These are phyloP conservation scores for Candolleomyces aberdarensis DNA, from an alignment of 768 basidiomycete species.

Conservation along the genomic window DNA sequence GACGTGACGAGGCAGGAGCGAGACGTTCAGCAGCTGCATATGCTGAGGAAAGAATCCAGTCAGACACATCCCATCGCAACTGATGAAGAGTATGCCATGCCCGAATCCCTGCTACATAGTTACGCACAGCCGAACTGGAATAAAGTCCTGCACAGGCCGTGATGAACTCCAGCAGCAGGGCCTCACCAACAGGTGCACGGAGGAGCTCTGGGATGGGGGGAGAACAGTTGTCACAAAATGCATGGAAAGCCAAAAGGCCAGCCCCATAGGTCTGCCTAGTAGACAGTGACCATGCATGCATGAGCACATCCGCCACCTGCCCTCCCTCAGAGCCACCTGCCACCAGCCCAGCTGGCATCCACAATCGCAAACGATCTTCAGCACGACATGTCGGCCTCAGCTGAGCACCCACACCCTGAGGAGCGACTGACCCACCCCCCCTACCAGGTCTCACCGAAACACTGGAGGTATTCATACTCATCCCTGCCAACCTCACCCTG, in stretches of 20 bases:
- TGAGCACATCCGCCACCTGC: constrained; percentile 19
- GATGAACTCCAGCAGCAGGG: constrained; percentile 19
- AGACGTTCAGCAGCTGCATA: constrained; percentile 5
- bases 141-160: constrained; percentile 22
- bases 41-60: neutral
- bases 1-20: constrained; percentile 6
- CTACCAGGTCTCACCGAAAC: too few relatives aligned
- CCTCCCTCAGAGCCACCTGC: too few relatives aligned
- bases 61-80: neutral
- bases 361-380: constrained; percentile 14
- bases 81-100: constrained; percentile 36
- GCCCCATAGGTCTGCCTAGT: constrained; percentile 2
- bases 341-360: constrained; percentile 10
- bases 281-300: constrained; percentile 9
- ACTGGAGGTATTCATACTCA: too few relatives aligned
- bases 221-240: neutral
- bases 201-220: constrained; percentile 19
- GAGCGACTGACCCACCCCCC: too few relatives aligned
- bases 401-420: too few relatives aligned
- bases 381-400: constrained; percentile 18
- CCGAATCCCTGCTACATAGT: too few relatives aligned
- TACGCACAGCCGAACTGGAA: constrained; percentile 22
- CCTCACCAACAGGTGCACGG: constrained; percentile 16
- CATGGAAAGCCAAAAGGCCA: constrained; percentile 6
- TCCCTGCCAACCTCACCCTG: too few relatives aligned